Evolutionary conservation across 305 asterid species (phyloP).

Genomic region (Solanum aculeatissimum): DNA sequence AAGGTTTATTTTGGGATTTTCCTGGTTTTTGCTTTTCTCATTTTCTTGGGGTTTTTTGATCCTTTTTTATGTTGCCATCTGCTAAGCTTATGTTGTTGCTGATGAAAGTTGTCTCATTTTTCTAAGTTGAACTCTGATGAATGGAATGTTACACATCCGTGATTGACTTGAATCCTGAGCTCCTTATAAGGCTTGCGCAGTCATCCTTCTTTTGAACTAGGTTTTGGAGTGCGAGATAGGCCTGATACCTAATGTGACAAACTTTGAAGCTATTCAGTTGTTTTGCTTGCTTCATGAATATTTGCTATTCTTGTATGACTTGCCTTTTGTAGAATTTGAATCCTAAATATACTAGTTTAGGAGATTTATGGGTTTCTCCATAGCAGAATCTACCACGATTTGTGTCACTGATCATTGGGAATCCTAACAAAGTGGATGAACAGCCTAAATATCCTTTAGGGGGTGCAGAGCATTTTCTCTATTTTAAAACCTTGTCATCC

Average conservation of each 20-base stretch:
- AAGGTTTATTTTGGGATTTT: not conserved
- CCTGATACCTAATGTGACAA: not conserved
- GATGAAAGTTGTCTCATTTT: not conserved
- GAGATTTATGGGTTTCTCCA: too few species aligned
- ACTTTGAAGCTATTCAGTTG: not conserved
- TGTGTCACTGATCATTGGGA: too few species aligned
- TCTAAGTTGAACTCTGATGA: not conserved
- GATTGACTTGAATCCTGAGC: not conserved
- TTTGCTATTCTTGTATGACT: not conserved
- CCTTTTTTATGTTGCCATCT: not conserved
- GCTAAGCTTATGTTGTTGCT: not conserved
- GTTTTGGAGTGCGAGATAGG: not conserved
- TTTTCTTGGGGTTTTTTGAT: not conserved
- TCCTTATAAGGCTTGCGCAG: not conserved
- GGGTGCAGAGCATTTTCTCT: not conserved
- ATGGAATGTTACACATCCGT: not conserved
- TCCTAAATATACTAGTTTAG: too few species aligned
- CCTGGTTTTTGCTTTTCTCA: not conserved
- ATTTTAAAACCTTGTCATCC: not conserved
- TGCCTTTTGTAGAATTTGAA: not conserved
- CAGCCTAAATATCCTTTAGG: too few species aligned
- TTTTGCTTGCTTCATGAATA: not conserved
- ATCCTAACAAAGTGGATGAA: too few species aligned
- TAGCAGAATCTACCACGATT: too few species aligned
- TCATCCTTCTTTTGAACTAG: not conserved